Base-by-base conservation (phyloP, 495 filamentous ascomycete genomes). In the Alectoria sarmentosa region DNA sequence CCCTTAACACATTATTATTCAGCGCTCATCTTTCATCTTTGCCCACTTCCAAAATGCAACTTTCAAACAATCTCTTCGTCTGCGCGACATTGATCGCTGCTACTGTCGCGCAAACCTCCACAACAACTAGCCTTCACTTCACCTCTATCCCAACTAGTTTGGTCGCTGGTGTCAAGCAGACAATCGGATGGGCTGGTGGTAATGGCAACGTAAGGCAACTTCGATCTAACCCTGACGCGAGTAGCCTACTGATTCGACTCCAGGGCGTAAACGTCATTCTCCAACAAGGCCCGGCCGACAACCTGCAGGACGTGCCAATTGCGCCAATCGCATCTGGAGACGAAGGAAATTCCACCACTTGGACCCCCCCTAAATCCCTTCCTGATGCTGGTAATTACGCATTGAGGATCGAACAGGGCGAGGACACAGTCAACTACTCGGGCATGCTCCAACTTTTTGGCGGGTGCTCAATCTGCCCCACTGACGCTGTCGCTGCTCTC, bases 351-450 rank as follows among this genome's bases (percentile, higher is more conserved):
- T 71, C 69, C 32, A 80, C 71, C 67, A 78, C 74, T 65, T 83
- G 78, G 76, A 74, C 71, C 1, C 76, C 77, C 21, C 71, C 73
- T 26, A 66, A 63, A 36, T 71, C 70, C 23, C 68, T 82, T 38
- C 72, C 73, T n/a, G 67, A 73, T 37, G 76, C 71, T 23, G 39
- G 72, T 10, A 72, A 76, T 67, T 83, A 83, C 62, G 79, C 80
- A 26, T 74, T 82, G 56, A 71, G 79, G 63, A 78, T 83, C 69
- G 63, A 65, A 21, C 80, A 82, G 64, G 72, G 69, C 46, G 61
- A 67, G 41, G 73, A 71, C 17, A 46, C 76, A 6, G 65, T 72
- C 32, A 83, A 83, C 65, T 83, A 81, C 65, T 77, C 79, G n/a
- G 78, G 74, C 9, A 73, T 75, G 30, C 46, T 82, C 23, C 72